Evolutionary conservation across 345 rosid species (phyloP).

Genomic region (Populus tremula): DNA sequence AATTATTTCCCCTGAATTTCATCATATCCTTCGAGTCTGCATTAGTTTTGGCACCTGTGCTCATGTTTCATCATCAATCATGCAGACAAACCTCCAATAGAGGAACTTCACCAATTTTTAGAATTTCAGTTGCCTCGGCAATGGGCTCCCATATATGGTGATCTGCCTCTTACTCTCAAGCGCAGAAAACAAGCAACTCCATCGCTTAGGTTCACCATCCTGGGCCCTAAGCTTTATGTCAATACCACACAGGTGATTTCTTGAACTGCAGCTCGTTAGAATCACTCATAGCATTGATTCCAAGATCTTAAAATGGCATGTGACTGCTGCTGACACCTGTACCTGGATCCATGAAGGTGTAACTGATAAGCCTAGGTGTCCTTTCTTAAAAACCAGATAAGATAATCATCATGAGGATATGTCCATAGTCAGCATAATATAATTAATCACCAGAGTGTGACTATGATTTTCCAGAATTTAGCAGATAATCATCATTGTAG

Average conservation of each 20-base stretch:
- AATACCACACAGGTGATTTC: constrained; percentile 59
- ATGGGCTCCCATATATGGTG: constrained; percentile 95
- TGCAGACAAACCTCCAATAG: constrained; percentile 91
- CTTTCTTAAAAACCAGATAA: background rate
- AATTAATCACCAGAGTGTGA: background rate
- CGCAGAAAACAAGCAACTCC: constrained; percentile 66
- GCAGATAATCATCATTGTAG: background rate
- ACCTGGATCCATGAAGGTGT: background rate
- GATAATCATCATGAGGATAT: background rate
- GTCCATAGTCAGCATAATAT: background rate
- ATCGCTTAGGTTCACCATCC: constrained; percentile 68
- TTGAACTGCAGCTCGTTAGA: constrained; percentile 5
- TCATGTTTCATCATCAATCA: constrained; percentile 7
- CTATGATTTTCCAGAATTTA: background rate
- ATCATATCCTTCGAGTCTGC: background rate
- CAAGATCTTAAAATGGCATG: background rate
- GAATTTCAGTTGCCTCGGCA: constrained; percentile 95
- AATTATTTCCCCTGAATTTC: background rate
- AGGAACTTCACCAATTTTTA: constrained; percentile 83
- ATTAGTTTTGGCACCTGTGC: background rate
- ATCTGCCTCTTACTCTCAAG: constrained; percentile 80
- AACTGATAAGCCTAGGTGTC: background rate
- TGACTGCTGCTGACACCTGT: background rate
- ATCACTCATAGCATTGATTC: background rate
- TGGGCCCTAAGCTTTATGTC: constrained; percentile 93